Conservation (phyloP, 345 rosid genomes). For the Murraya koenigii region DNA sequence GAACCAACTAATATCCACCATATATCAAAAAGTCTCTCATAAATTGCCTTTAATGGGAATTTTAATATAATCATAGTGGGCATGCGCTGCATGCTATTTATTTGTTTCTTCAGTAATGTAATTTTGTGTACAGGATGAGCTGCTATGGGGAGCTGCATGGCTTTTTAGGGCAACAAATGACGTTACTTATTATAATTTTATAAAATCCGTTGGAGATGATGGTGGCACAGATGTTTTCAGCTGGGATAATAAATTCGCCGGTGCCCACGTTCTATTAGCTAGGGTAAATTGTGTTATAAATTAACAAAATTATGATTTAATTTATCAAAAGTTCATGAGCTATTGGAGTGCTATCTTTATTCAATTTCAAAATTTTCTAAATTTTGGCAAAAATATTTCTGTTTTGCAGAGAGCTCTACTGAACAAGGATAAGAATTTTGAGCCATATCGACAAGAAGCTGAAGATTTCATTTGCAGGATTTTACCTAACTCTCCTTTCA, state of each 20-base stretch:
- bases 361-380: not conserved
- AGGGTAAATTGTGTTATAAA: constrained; percentile 39
- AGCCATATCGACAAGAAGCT: constrained; percentile 60
- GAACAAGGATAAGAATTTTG: constrained; percentile 54
- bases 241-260: constrained; percentile 93
- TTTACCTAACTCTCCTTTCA: constrained; percentile 74
- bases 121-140: constrained; percentile 61
- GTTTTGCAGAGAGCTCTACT: constrained; percentile 56
- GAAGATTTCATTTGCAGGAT: constrained; percentile 84
- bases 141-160: constrained; percentile 93
- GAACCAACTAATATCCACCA: too few species aligned
- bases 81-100: not conserved
- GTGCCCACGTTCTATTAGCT: constrained; percentile 78
- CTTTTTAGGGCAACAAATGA: constrained; percentile 70
- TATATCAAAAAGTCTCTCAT: too few species aligned
- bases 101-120: not conserved
- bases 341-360: not conserved
- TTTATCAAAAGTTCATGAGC: not conserved
- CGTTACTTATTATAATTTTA: constrained; percentile 50
- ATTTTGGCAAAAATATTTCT: not conserved
- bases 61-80: too few species aligned
- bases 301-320: not conserved
- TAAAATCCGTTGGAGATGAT: constrained; percentile 68
- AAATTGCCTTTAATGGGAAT: too few species aligned
- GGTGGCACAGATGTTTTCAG: constrained; percentile 82